These are phyloP conservation scores for Golubevia pallescens DNA, from an alignment of 1,284 basidiomycete species.

Conservation along the genomic window DNA sequence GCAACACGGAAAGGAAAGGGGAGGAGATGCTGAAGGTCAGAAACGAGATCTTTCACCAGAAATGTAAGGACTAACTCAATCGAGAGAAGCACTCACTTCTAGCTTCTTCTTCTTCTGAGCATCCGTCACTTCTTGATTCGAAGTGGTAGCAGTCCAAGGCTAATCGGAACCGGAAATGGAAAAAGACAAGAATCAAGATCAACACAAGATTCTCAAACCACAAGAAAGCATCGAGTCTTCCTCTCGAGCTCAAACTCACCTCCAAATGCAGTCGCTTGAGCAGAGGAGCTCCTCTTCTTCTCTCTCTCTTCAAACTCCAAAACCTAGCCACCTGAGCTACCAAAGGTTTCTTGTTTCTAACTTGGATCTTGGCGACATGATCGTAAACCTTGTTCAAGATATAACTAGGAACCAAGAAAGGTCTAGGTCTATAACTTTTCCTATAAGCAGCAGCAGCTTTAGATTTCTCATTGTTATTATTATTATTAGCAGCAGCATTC, in stretches of 20 bases:
- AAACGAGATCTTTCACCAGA: conserved; percentile 7
- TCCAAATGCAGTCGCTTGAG: conserved; percentile 93
- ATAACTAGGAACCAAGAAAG: conserved; percentile 68
- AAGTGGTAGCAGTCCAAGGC: conserved; percentile 87
- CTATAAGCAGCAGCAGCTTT: conserved; percentile 69
- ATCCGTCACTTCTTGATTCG: conserved; percentile 71
- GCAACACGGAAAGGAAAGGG: no score
- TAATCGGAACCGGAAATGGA: conserved; percentile 20
- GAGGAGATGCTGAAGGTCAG: conserved; percentile 70
- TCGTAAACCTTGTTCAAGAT: conserved; percentile 74
- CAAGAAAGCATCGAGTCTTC: background rate
- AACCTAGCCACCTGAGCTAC: conserved; percentile 83
- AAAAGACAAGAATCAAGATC: background rate
- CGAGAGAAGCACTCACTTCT: conserved; percentile 68
- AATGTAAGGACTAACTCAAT: background rate
- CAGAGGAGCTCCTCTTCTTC: conserved; percentile 86
- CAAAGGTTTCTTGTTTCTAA: conserved; percentile 80
- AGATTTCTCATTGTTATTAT: no score
- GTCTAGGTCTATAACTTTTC: conserved; percentile 68
- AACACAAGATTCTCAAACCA: conserved; percentile 6
- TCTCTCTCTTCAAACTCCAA: conserved; percentile 96
- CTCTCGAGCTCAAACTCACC: conserved; percentile 52
- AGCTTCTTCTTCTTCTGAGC: conserved; percentile 78
- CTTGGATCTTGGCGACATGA: conserved; percentile 76
- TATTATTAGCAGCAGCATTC: no score